Conservation (phyloP, 306 rosid genomes). For the Alnus glutinosa region DNA sequence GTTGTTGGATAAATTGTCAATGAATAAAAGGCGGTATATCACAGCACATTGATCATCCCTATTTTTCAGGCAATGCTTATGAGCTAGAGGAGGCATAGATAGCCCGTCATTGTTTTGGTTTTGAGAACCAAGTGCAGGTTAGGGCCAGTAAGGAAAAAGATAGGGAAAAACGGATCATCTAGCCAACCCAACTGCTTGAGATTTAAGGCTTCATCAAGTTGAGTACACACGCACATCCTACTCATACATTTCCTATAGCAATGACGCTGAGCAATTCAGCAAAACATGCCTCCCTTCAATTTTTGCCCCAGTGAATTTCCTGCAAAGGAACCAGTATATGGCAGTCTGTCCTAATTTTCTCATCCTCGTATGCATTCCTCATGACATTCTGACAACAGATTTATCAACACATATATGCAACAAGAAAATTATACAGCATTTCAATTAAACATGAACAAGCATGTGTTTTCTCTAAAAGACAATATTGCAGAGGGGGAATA, state of each 20-base stretch:
- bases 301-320: background rate
- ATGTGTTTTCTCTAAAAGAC: constrained; percentile 15
- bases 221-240: background rate
- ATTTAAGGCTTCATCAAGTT: background rate
- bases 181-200: background rate
- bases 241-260: background rate
- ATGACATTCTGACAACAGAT: background rate
- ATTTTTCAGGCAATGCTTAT: background rate
- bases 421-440: constrained; percentile 1
- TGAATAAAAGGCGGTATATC: background rate
- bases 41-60: background rate
- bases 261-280: background rate
- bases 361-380: constrained; percentile 7
- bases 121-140: background rate
- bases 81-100: background rate
- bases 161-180: background rate
- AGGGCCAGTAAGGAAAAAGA: background rate
- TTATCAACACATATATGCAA: constrained; percentile 3
- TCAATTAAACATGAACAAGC: constrained; percentile 4
- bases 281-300: background rate
- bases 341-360: background rate
- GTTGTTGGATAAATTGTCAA: background rate
- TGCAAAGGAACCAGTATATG: background rate
- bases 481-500: constrained; percentile 18
- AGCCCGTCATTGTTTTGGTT: background rate